Conservation (phyloP, 352 stramenopile species). For the Peronospora belbahrii region DNA sequence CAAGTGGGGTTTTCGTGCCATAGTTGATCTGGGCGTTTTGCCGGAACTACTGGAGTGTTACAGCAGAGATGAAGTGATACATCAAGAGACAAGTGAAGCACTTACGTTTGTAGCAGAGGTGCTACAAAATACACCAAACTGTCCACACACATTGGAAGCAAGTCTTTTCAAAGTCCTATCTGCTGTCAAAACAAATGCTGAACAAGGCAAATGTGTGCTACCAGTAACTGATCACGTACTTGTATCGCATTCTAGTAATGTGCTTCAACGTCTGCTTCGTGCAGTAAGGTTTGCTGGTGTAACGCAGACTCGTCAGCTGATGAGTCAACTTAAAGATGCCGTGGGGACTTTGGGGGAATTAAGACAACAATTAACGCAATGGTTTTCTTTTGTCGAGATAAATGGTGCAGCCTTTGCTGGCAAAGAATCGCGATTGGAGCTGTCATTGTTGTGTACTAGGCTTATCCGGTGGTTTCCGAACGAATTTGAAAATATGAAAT, state of each 20-base stretch:
- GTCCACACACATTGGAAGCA: constrained; percentile 23
- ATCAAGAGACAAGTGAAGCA: constrained; percentile 18
- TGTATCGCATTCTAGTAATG: constrained; percentile 26
- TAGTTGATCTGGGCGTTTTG: constrained; percentile 27
- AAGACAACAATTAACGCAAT: constrained; percentile 34
- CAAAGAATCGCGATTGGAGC: constrained; percentile 34
- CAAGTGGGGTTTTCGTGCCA: constrained; percentile 24
- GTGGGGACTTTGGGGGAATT: constrained; percentile 16
- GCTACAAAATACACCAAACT: constrained; percentile 31
- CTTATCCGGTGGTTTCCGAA: constrained; percentile 43
- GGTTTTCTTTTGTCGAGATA: constrained; percentile 29
- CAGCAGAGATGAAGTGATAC: constrained; percentile 11
- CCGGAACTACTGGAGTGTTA: constrained; percentile 31
- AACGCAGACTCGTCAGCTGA: constrained; percentile 13
- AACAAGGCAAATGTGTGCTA: constrained; percentile 1
- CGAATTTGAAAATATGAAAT: constrained; percentile 22
- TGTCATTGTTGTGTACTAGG: constrained; percentile 32
- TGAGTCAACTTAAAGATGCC: constrained; percentile 21
- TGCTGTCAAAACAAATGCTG: constrained; percentile 17
- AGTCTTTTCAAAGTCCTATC: constrained; percentile 29
- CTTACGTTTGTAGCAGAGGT: constrained; percentile 27
- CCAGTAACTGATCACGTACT: constrained; percentile 2
- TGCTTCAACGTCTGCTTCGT: constrained; percentile 25
- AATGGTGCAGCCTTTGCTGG: constrained; percentile 21
- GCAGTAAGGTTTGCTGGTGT: constrained; percentile 23